A percentile compares a stretch with the other conserved stretches of the same genome.
These are phyloP conservation scores for Apiospora marii DNA, from an alignment of 2,329 filamentous ascomycete genomes.

Conservation along the genomic window DNA sequence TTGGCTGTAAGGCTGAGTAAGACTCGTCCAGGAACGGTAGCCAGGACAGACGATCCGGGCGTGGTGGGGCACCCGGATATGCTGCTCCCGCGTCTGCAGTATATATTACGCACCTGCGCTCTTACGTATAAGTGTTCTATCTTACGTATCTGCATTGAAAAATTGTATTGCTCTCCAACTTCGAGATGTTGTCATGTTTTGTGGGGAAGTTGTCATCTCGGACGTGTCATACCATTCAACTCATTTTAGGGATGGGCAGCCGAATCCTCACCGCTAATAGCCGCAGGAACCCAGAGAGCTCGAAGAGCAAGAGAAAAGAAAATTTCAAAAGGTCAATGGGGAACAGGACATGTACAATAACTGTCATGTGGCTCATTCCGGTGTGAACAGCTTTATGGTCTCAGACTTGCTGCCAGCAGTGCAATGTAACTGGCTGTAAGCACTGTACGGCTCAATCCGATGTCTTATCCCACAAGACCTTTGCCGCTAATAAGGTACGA, in stretches of 20 bases:
- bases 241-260: not conserved
- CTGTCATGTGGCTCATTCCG: no score
- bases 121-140: not conserved
- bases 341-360: not conserved
- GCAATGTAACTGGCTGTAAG: not conserved
- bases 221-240: not conserved
- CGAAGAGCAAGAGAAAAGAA: rapidly evolving
- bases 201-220: not conserved
- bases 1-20: not conserved
- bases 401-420: not conserved
- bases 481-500: no score
- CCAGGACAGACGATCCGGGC: not conserved
- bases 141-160: not conserved
- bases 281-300: not conserved
- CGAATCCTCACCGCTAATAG: not conserved
- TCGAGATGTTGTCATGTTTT: not conserved
- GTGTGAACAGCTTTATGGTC: not conserved
- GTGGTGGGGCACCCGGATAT: not conserved
- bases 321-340: not conserved
- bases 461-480: not conserved
- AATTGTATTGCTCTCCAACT: not conserved
- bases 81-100: not conserved
- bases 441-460: not conserved
- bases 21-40: not conserved
- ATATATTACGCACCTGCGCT: not conserved